Base-by-base conservation (phyloP, 768 basidiomycete genomes). In the Suillus weaverae region DNA sequence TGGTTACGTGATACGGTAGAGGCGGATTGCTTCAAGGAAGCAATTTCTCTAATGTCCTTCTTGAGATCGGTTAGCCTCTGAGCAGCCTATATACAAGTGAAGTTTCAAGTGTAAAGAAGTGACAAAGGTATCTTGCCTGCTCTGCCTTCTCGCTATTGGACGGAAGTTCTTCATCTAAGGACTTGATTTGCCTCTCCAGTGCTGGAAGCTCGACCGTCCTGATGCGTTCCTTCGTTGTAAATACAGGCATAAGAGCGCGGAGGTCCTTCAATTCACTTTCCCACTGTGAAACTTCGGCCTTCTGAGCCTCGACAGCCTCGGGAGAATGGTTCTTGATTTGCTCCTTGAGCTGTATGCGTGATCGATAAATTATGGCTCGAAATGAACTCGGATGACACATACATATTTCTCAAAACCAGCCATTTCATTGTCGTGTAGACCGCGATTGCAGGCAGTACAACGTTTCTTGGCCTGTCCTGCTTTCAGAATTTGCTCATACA, bases 361-460 rank as follows among this genome's bases (percentile, higher is more conserved):
- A 56, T 65, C 26, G 64, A 32, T 26, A 65, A 4, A 20, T 30
- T 20, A 55, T 53, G 6, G 16, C 43, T 64, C 33, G 35, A 63
- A 53, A 22, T 30, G 59, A 50, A 33, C 51, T 20, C 14, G 6
- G 44, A 41, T 30, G 14, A 36, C 64, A 78, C 88, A 61, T 63
- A 92, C 94, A 70, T 87, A 87, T 77, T 82, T 84, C 74, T 95
- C 90, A 66, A 95, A 92, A 0, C 83, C 81, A 0, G 77, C 76
- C 54, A 85, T 68, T 51, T 89, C 88, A 2, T 73, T 70, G 33
- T 84, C 82, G 26, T 84, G 78, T 71, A 98, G 77, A 44, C 80
- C 80, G 1, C 95, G 85, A 69, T 88, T 86, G 72, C 97, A 99
- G 9, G 87, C 88, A 13, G 85, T 80, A 70, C 97, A 99, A 0